Base-by-base conservation (phyloP, 176 grass and related monocot genomes). In the Elaeis guineensis region DNA sequence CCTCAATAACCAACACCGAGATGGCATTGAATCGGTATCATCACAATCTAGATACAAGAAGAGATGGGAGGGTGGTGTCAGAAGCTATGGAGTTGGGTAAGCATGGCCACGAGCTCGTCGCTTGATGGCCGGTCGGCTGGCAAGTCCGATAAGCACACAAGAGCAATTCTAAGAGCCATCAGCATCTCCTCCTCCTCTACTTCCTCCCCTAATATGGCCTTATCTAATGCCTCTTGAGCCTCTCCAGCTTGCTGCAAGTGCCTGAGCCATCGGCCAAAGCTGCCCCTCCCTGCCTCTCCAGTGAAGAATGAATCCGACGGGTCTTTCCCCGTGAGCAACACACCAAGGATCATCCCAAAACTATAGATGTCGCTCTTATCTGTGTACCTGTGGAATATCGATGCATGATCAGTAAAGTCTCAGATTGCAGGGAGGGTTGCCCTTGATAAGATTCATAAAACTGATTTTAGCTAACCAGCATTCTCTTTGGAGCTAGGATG, bases 341-440 rank as follows among this genome's bases (percentile, higher is more conserved):
- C 61, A 0, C 70, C 87, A 4, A 99, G 82, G 16, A 93, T 81
- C 75, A 99, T 70, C 54, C 94, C 94, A 29, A 99, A 91, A 59
- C 85, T 80, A 29, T 93, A 99, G 1, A 99, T 66, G 70, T 99
- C 94, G 48, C 88, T 93, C 82, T 99, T 99, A 56, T 99, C 94
- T 17, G 94, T 99, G 67, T 93, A 99, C 54, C 94, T 99, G 74
- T 28, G 51, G 51, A 35, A 78, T 51, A 4, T 28, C 66, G 25
- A 22, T 12, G 6, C 8, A 39, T 39, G 35, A 39, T 39, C 7
- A 39, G 35, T 11, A 39, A 39, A 39, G 35, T 39, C 9, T 39
- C 9, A 9, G 8, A 11, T 39, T 39, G 35, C 9, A 44, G 35
- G 9, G 35, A 12, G 9, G 23, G 35, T 44, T 44, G 35, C 35